Base-by-base conservation (phyloP, 1,284 basidiomycete species). In the Trichosporon ovoides region DNA sequence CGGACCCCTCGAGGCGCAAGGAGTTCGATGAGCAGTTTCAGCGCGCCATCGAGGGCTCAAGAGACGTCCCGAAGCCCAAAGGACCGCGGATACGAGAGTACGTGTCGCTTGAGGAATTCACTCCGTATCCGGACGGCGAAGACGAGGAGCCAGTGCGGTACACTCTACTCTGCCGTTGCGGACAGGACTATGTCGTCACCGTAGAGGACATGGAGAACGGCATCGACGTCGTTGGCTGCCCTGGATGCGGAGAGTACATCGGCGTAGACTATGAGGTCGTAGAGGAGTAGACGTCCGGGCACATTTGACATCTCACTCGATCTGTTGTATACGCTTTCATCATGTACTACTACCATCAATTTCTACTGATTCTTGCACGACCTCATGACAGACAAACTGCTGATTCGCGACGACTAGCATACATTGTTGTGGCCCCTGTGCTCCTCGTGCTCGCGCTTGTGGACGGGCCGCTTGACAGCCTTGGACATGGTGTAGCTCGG, bases 181-280 rank as follows among this genome's bases (percentile, higher is more conserved):
- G 74, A 1, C 66, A 66, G 18, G 46, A 67, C 20, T 78, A 76
- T 59, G 56, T 58, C n/a, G 73, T 80, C 56, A 72, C 74, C 3
- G 52, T 65, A 11, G 64, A 68, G 2, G 69, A 80, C 37, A 65
- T 80, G 6, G 78, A 80, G 61, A 66, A 74, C 11, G 77, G 74
- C 0, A 71, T 80, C 2, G 75, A 79, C 14, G 70, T 79, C 2
- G 62, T 80, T 0, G 75, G 74, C 1, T 80, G 79, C 62, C 73
- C 72, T 10, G 78, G 78, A 0, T 80, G 78, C 58, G 78, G 77
- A 11, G 78, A 80, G 63, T 74, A 76, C 65, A 67, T 78, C 3
- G 66, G 71, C 2, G 78, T 80, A 16, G 74, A 75, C 37, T 80
- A 80, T 52, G 74, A 79, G 56, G 77, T 69, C 0, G 60, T 78